Percentiles rank a stretch among this genome's conserved stretches.
phyloP scores from a whole-genome alignment of 1,284 basidiomycete genomes.

The Athelia psychrophila region DNA sequence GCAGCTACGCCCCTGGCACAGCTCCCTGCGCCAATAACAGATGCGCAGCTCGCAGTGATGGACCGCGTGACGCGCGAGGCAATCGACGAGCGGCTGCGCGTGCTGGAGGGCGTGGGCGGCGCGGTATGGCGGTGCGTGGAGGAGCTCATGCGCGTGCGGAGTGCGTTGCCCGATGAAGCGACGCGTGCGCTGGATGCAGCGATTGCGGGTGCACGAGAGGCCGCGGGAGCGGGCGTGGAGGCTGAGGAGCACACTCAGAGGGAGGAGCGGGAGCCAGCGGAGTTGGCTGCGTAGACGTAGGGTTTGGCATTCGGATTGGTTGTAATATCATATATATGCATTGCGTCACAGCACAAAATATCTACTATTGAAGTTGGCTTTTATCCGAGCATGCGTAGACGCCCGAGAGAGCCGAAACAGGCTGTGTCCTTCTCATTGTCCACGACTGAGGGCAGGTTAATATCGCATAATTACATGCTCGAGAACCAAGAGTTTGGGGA shows the following conservation, averaged over 20 bases:
- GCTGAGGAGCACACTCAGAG: not conserved
- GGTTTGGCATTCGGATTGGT: not conserved
- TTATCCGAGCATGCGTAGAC: too few species aligned
- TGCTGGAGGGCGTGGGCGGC: conserved; percentile 72
- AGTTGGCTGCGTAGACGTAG: not conserved
- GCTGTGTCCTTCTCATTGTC: too few species aligned
- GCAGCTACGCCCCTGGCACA: conserved; percentile 22
- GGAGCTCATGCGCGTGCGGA: conserved; percentile 73
- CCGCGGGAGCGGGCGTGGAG: not conserved
- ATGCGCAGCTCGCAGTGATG: conserved; percentile 56
- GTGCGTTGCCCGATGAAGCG: conserved; percentile 49
- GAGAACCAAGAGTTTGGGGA: too few species aligned
- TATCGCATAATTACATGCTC: too few species aligned
- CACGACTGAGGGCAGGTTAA: too few species aligned
- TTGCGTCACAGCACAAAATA: not conserved
- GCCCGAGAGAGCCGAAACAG: too few species aligned
- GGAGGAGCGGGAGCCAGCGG: too few species aligned
- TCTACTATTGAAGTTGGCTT: too few species aligned
- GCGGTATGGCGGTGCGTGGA: conserved; percentile 70
- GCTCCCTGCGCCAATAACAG: conserved; percentile 50
- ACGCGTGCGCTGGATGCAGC: conserved; percentile 7
- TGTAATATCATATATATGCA: not conserved
- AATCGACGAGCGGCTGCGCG: conserved; percentile 77
- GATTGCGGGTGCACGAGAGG: not conserved
- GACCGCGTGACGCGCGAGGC: conserved; percentile 71